A percentile compares a stretch with the other conserved stretches of the same genome.
Evolutionary conservation across 495 filamentous ascomycete genomes (phyloP).

Genomic region (Melanomma pulvis-pyrius): DNA sequence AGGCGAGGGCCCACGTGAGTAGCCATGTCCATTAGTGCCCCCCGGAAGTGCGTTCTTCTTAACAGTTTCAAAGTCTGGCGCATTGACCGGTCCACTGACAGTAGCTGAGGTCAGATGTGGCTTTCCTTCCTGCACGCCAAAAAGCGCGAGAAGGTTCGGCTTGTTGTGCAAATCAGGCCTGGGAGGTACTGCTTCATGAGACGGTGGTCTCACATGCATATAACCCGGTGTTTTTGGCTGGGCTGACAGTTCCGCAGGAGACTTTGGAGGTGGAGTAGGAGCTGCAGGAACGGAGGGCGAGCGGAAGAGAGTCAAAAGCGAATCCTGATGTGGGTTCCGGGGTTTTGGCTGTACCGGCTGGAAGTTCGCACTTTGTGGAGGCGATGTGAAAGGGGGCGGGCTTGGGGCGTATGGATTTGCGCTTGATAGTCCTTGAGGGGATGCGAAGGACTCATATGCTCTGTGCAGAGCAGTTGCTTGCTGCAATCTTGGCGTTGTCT

Average conservation of each 20-base stretch:
- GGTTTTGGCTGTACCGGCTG: constrained; percentile 31
- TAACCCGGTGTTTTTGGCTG: constrained; percentile 32
- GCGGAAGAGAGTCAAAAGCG: constrained; percentile 43
- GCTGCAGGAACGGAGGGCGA: constrained; percentile 29
- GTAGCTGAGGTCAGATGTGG: constrained; percentile 48
- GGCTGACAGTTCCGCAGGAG: constrained; percentile 35
- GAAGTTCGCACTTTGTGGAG: constrained; percentile 11
- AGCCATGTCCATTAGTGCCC: constrained; percentile 26
- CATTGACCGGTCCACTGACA: constrained; percentile 55
- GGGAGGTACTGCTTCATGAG: constrained; percentile 2
- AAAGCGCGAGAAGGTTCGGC: constrained; percentile 1
- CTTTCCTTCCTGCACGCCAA: constrained; percentile 21
- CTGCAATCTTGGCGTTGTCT: constrained; percentile 16
- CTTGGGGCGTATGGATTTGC: constrained; percentile 20
- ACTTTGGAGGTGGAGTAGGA: constrained; percentile 19
- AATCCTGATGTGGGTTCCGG: constrained; percentile 42
- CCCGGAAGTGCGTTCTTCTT: constrained; percentile 38
- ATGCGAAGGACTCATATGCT: not conserved
- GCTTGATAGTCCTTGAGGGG: constrained; percentile 2
- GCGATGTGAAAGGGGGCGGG: constrained; percentile 23
- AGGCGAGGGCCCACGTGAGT: constrained; percentile 23
- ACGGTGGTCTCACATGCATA: not conserved
- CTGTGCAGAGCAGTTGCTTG: constrained; percentile 2
- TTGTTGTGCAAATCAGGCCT: constrained; percentile 14
- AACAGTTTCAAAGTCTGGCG: constrained; percentile 53